Evolutionary conservation across 2,329 filamentous ascomycete genomes (phyloP), one percentile per base, ranked within the genome.

Genomic region (Pseudophaeomoniella oleicola): DNA sequence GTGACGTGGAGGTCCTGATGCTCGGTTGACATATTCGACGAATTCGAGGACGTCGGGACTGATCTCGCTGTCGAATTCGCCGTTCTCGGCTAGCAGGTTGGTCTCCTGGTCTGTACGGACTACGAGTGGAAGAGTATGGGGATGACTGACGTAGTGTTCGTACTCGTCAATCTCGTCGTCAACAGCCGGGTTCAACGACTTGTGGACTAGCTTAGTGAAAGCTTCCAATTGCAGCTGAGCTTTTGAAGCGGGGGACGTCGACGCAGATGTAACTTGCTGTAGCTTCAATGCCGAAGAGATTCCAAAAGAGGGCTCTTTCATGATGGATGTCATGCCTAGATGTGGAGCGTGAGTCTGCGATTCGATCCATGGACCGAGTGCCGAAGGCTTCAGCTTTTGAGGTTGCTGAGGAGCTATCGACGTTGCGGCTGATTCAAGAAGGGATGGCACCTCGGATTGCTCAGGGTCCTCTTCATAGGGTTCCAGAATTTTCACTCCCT

Each of bases 111-210:
- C 62, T 0, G 59, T 62, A 1, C 62, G 60, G 2, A 64, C 58
- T 4, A 66, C 61, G 2, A 98, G 69, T 0, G 88, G 86, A 1
- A 98, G 74, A 37, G 80, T 87, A 38, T 93, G 78, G 2, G 90
- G 87, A 51, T 98, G 90, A 34, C 72, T 75, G 46, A 98, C 77
- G 57, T 96, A 98, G 16, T 81, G 75, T 40, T 78, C 72, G 54
- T 98, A 98, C 54, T 96, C 90, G 33, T 81, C 77, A 16, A 77
- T 75, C 60, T 96, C 88, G 29, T 74, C 70, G 5, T 69, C 60
- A 27, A 98, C 83, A 1, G 75, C 78, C 1, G 90, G 90, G 45
- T 94, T 81, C 32, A 96, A 69, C 4, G 84, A 90, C 53, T 87
- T 81, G 37, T 78, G 71, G 32, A 94, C 81, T 35, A 94, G 79